Evolutionary conservation across 1,139 yeast genomes (phyloP).

Genomic region (Pichia sp.): DNA sequence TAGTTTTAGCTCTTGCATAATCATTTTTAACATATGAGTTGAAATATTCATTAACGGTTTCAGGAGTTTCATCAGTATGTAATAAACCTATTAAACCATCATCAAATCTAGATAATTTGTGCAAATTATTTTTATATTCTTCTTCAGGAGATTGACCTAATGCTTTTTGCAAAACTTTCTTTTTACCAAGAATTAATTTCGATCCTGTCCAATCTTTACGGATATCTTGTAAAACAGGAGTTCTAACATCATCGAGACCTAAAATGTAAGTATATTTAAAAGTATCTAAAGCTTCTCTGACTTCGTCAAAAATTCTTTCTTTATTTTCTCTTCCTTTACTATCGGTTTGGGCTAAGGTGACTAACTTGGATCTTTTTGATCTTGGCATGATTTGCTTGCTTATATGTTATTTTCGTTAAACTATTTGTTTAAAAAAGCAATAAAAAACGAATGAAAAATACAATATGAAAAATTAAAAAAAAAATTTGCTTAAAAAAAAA

Average conservation of each 20-base stretch:
- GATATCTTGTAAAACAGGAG: slow-evolving; percentile 89
- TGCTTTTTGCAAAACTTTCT: slow-evolving; percentile 89
- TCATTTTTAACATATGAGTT: slow-evolving; percentile 71
- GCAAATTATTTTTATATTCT: slow-evolving; percentile 82
- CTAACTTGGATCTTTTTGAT: slow-evolving; percentile 89
- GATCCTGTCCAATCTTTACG: slow-evolving; percentile 92
- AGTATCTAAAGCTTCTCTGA: slow-evolving; percentile 73
- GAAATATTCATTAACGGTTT: slow-evolving; percentile 82
- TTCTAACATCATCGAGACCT: slow-evolving; percentile 86
- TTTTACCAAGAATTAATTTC: slow-evolving; percentile 81
- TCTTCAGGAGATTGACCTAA: slow-evolving; percentile 82
- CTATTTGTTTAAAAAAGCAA: too few relatives aligned
- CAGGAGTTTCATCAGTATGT: slow-evolving; percentile 80
- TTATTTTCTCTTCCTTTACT: slow-evolving; percentile 93
- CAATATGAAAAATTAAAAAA: too few relatives aligned
- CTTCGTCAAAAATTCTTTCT: slow-evolving; percentile 83
- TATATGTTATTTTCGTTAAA: too few relatives aligned
- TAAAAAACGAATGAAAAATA: too few relatives aligned
- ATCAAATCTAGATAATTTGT: slow-evolving; percentile 52
- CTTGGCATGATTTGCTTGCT: slow-evolving; percentile 85
- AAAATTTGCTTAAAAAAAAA: too few relatives aligned
- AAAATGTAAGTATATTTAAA: slow-evolving; percentile 80
- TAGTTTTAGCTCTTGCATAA: slow-evolving; percentile 84
- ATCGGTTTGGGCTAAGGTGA: slow-evolving; percentile 93
- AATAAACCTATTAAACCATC: slow-evolving; percentile 81